Conservation (phyloP, 345 rosid species). For the Salix viminalis region DNA sequence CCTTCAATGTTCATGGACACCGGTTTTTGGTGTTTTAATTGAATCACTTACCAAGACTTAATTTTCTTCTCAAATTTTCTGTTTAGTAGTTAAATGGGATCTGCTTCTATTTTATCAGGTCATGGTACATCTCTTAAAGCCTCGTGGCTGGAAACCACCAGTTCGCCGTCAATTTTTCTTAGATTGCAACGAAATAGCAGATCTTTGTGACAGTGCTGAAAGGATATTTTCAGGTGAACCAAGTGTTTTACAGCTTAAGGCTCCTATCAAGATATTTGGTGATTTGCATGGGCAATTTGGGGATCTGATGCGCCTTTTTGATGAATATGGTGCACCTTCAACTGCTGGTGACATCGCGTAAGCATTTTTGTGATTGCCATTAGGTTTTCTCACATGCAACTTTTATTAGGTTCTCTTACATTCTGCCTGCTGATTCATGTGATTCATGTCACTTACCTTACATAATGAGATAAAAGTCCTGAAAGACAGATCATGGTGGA, state of each 20-base stretch:
- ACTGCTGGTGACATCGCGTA: conserved; percentile 99
- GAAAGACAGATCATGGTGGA: background rate
- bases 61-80: background rate
- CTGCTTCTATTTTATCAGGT: conserved; percentile 39
- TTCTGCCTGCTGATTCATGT: background rate
- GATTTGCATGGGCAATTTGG: conserved; percentile 99
- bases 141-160: conserved; percentile 98
- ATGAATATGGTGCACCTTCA: conserved; percentile 96
- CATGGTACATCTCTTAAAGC: conserved; percentile 81
- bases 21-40: conserved; percentile 1
- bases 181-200: conserved; percentile 95
- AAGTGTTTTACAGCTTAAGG: conserved; percentile 79
- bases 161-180: conserved; percentile 89
- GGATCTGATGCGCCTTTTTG: conserved; percentile 98
- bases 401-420: background rate
- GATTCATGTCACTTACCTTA: background rate
- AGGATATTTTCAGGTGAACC: conserved; percentile 80
- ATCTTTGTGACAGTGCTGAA: conserved; percentile 87
- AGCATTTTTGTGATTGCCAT: conserved; percentile 23
- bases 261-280: conserved; percentile 93
- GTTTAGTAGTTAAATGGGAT: background rate
- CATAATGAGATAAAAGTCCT: background rate
- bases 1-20: background rate
- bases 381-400: background rate
- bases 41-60: conserved; percentile 2